Conservation (phyloP, 2,329 filamentous ascomycete genomes). For the Calonectria multiphialidica region DNA sequence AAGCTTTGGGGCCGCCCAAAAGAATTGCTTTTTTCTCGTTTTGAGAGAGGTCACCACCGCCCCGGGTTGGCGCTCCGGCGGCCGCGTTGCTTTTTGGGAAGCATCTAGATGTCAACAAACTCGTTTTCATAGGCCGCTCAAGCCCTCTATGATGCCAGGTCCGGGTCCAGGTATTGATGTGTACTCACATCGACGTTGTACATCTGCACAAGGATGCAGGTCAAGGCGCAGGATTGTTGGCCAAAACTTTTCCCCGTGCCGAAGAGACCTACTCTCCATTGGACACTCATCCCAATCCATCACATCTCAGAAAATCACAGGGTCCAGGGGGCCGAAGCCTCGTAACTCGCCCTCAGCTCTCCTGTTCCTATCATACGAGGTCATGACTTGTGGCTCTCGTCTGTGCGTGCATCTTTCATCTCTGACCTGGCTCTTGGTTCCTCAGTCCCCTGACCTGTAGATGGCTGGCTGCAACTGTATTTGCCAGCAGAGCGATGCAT, state of each 20-base stretch:
- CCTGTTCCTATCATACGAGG: slow-evolving; percentile 19
- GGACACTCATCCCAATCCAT: neutral
- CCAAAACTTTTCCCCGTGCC: neutral
- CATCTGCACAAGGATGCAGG: neutral
- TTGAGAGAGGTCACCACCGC: slow-evolving; percentile 5
- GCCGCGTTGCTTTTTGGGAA: slow-evolving; percentile 33
- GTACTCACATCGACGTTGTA: neutral
- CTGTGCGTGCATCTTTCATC: neutral
- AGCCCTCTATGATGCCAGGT: slow-evolving; percentile 14
- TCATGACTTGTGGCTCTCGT: neutral
- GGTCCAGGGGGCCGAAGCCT: neutral
- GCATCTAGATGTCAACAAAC: slow-evolving; percentile 15
- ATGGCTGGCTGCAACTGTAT: slow-evolving; percentile 2
- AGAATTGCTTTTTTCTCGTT: slow-evolving; percentile 35
- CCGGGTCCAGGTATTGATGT: neutral
- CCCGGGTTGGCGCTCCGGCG: slow-evolving; percentile 7
- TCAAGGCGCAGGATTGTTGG: neutral
- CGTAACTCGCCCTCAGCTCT: neutral
- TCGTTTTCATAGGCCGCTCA: neutral
- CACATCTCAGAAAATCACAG: slow-evolving; percentile 1
- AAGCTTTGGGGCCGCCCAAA: slow-evolving; percentile 32
- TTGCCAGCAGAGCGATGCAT: slow-evolving; percentile 11
- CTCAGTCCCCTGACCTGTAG: slow-evolving; percentile 8
- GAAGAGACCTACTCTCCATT: neutral
- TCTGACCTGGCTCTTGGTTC: slow-evolving; percentile 18